These are phyloP conservation scores for Trichoderma simmonsii DNA, from an alignment of 2,329 filamentous ascomycete genomes.

Conservation along the genomic window DNA sequence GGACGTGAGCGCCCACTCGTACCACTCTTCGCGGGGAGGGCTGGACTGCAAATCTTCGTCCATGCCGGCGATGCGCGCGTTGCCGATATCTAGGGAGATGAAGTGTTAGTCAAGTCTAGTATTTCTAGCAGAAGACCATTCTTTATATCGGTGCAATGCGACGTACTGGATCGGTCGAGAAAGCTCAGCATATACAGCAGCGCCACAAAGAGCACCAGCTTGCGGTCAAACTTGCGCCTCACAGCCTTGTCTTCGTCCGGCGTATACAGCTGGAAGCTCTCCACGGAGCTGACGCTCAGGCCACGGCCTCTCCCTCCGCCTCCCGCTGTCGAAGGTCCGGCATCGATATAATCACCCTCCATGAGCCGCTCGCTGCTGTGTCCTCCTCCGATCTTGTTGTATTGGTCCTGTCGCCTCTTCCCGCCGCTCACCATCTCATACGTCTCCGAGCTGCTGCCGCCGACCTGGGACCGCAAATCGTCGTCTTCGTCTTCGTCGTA, in stretches of 20 bases:
- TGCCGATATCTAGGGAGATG: constrained; percentile 53
- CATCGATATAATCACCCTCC: constrained; percentile 23
- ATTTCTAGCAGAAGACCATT: background rate
- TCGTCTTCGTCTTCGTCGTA: constrained; percentile 24
- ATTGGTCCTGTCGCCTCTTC: constrained; percentile 18
- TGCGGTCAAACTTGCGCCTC: constrained; percentile 71
- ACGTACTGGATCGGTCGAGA: constrained; percentile 77
- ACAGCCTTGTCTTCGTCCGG: constrained; percentile 70
- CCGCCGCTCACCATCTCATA: constrained; percentile 35
- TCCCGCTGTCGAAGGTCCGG: constrained; percentile 18
- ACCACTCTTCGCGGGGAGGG: constrained; percentile 47
- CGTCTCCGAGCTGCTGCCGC: constrained; percentile 30
- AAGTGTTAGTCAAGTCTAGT: background rate
- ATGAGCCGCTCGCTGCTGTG: constrained; percentile 23
- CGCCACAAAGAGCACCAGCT: constrained; percentile 76
- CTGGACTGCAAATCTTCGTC: constrained; percentile 56
- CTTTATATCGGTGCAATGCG: background rate
- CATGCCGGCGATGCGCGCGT: constrained; percentile 62
- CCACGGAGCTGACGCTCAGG: constrained; percentile 32
- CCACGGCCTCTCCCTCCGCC: constrained; percentile 16
- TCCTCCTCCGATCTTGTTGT: constrained; percentile 10
- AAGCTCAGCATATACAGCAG: constrained; percentile 82
- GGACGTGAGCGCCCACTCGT: constrained; percentile 58
- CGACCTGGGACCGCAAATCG: constrained; percentile 33
- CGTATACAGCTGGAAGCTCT: constrained; percentile 45